Evolutionary conservation across 331 rosid species (phyloP).

Genomic region (Rhamnella rubrinervis): DNA sequence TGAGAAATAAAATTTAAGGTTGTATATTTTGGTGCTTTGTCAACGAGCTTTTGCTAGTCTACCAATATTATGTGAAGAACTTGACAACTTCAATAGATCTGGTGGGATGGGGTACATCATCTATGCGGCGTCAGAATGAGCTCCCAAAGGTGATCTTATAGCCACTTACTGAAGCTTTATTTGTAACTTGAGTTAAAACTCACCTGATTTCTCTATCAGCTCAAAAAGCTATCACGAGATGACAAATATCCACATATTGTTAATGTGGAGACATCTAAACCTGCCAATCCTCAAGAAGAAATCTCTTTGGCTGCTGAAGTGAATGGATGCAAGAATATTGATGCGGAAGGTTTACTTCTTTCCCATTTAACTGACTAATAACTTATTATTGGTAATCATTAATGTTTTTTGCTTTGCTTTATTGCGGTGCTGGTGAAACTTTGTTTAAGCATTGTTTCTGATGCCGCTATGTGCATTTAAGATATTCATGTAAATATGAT

Average conservation of each 20-base stretch:
- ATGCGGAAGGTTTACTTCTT: slow-evolving; percentile 55
- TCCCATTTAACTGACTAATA: neutral
- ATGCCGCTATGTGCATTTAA: neutral
- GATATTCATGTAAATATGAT: neutral
- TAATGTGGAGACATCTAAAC: slow-evolving; percentile 45
- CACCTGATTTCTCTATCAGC: slow-evolving; percentile 36
- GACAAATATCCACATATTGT: slow-evolving; percentile 64
- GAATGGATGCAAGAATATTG: slow-evolving; percentile 32
- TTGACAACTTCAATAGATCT: slow-evolving; percentile 63
- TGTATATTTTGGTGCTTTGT: neutral
- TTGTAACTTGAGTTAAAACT: slow-evolving; percentile 23
- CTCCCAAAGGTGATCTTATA: slow-evolving; percentile 71
- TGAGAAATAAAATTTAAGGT: neutral
- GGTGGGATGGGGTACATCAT: slow-evolving; percentile 97
- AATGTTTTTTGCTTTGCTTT: neutral
- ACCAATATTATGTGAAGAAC: slow-evolving; percentile 32
- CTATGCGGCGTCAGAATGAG: slow-evolving; percentile 70
- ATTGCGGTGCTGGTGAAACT: neutral
- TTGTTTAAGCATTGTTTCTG: neutral
- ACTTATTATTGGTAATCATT: neutral
- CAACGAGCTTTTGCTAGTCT: neutral
- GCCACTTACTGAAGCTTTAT: slow-evolving; percentile 10
- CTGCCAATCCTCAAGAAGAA: slow-evolving; percentile 30
- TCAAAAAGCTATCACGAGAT: slow-evolving; percentile 40
- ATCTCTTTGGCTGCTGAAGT: slow-evolving; percentile 33